Conservation (phyloP, 2,329 filamentous ascomycete genomes). For the Neonectria sp. region DNA sequence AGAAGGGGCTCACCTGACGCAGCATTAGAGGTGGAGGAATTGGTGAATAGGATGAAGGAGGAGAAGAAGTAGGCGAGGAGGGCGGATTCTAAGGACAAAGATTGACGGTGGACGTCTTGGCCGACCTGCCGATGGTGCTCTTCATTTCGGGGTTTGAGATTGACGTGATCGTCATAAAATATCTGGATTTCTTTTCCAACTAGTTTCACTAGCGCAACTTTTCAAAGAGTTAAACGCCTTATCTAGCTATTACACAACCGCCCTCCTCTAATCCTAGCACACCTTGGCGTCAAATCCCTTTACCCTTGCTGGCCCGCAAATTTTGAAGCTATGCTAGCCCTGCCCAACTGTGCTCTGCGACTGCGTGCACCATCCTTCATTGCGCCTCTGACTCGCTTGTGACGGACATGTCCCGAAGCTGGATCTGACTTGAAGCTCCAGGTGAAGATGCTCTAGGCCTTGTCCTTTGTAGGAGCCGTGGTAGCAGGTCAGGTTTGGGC, state of each 20-base stretch:
- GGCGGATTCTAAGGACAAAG: too few relatives aligned
- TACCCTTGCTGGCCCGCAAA: background rate
- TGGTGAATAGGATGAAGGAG: too few relatives aligned
- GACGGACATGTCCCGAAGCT: slow-evolving; percentile 1
- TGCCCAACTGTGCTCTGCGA: background rate
- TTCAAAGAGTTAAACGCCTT: background rate
- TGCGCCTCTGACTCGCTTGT: background rate
- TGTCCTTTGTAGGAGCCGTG: background rate
- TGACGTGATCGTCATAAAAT: too few relatives aligned
- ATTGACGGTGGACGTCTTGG: too few relatives aligned
- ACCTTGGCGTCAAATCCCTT: background rate
- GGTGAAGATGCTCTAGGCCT: background rate
- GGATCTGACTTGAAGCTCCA: background rate
- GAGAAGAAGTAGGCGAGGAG: too few relatives aligned
- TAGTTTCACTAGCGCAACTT: too few relatives aligned
- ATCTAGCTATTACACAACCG: background rate
- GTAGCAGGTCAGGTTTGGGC: background rate
- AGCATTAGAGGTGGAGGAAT: too few relatives aligned
- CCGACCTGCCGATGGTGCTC: too few relatives aligned
- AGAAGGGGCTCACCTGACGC: too few relatives aligned
- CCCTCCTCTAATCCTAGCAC: background rate
- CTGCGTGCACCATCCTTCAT: background rate
- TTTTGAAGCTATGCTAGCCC: background rate
- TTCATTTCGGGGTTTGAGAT: too few relatives aligned
- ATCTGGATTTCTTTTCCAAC: too few relatives aligned